phyloP scores from a whole-genome alignment of 2,329 filamentous ascomycete species.

The Cephalotrichum gorgonifer region DNA sequence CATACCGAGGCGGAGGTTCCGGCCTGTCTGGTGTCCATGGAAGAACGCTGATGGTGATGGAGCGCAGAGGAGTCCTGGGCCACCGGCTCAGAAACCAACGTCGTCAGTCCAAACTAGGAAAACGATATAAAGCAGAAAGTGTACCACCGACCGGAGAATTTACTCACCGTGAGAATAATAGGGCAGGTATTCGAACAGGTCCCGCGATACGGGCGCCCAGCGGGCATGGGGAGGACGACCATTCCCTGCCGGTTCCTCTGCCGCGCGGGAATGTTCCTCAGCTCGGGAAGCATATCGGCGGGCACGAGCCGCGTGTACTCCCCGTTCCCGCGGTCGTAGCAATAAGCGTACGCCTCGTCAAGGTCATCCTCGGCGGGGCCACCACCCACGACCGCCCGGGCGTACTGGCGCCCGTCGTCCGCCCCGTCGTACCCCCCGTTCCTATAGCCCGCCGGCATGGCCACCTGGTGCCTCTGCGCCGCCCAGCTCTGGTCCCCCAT shows the following conservation, averaged over 20 bases:
- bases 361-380: background rate
- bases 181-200: background rate
- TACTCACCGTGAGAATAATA: background rate
- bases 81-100: background rate
- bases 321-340: constrained; percentile 41
- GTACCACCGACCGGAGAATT: no score
- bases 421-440: background rate
- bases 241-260: constrained; percentile 30
- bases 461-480: background rate
- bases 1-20: background rate
- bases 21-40: background rate
- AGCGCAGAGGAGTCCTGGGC: background rate
- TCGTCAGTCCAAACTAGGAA: background rate
- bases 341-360: constrained; percentile 32
- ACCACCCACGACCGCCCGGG: no score
- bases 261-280: constrained; percentile 30
- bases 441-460: background rate
- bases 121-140: no score
- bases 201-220: background rate
- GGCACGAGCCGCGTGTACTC: constrained; percentile 43
- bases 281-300: constrained; percentile 38
- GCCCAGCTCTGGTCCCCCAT: background rate
- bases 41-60: no score
- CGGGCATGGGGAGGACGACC: constrained; percentile 30
- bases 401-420: background rate